Base-by-base conservation (phyloP, 2,329 filamentous ascomycete species). In the Claviceps sorghi region DNA sequence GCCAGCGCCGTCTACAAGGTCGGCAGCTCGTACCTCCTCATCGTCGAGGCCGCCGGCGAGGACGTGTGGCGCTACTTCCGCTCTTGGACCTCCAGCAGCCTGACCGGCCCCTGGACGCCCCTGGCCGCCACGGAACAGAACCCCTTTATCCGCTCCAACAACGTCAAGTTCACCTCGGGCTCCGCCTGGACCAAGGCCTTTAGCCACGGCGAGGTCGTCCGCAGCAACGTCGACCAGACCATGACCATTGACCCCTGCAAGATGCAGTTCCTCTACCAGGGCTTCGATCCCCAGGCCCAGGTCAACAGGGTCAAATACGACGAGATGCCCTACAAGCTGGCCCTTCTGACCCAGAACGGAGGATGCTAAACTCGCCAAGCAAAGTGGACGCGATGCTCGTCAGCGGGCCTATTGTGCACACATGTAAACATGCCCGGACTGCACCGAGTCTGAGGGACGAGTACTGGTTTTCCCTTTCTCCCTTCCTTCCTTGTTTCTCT, bases 81-180 rank as follows among this genome's bases (percentile, higher is more conserved):
- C 53, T 83, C 79, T 1, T 84, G 80, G 69, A 83, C 79, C 0
- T 76, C 82, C 15, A 72, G 67, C 44, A 76, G 69, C 58, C 70
- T 84, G 9, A 61, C 62, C 40, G 82, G 81, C 9, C 50, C 63
- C 4, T 85, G 81, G 81, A 80, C 77, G 0, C 57, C 72, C 10
- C 75, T 83, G 59, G 77, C 80, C 2, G 68, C 68, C 1, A 72
- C 60, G 15, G 81, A 84, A 67, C 64, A 60, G 58, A 67, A 64
- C n/a, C 80, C 82, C 0, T 85, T 85, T 54, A 80, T 80, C n/a
- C 78, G 82, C 58, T 77, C 73, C 30, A 84, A 84, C 67, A 82
- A 74, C 49, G 80, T 51, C 30, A 30, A 51, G 50, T 47, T 46
- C 10, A 6, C 78, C 9, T 9, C 77, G 40, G 78, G 78, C 1